Evolutionary conservation across 352 stramenopile genomes (phyloP).

Genomic region (Phytopythium litorale): DNA sequence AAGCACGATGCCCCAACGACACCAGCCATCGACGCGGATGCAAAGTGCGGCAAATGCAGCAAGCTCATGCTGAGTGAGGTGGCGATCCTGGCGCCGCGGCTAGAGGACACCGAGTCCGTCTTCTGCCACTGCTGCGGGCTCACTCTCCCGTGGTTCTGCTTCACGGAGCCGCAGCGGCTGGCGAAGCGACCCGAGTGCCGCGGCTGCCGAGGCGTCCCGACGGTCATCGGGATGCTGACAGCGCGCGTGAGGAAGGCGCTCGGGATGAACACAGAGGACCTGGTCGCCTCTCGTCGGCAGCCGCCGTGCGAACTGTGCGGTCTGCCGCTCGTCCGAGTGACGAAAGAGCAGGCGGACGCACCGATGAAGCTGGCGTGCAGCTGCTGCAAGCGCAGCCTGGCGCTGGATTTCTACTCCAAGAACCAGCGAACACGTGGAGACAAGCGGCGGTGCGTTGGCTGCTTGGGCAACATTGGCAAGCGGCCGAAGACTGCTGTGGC

Average conservation of each 20-base stretch:
- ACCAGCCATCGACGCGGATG: neutral
- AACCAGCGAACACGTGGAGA: neutral
- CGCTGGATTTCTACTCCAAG: conserved; percentile 1
- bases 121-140: conserved; percentile 5
- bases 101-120: neutral
- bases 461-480: neutral
- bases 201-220: neutral
- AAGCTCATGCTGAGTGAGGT: neutral
- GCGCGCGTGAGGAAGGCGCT: neutral
- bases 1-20: neutral
- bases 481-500: neutral
- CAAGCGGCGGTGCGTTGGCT: neutral
- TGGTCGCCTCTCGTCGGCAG: neutral
- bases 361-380: neutral
- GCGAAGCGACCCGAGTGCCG: neutral
- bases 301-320: neutral
- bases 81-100: neutral
- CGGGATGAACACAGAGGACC: neutral
- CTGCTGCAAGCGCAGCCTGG: conserved; percentile 1
- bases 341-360: neutral
- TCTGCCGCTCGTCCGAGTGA: neutral
- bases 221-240: neutral
- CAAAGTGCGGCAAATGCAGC: neutral
- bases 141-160: conserved; percentile 2
- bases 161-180: neutral